These are phyloP conservation scores for Seminavis robusta DNA, from an alignment of 108 stramenopile genomes.

Conservation along the genomic window DNA sequence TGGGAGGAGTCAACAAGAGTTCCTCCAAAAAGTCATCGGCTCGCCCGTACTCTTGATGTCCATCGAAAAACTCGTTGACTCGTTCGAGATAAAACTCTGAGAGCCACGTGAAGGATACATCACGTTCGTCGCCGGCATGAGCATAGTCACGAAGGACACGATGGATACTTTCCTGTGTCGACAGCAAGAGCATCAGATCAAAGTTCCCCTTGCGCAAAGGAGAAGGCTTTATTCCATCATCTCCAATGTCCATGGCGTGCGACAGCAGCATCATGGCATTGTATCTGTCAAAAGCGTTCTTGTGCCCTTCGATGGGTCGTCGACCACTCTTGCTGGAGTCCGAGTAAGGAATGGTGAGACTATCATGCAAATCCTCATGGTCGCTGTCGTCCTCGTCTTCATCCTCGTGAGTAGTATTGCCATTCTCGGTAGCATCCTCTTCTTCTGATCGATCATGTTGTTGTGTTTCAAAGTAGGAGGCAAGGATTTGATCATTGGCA, in stretches of 20 bases:
- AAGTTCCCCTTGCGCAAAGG: conserved; percentile 78
- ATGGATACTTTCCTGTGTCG: conserved; percentile 58
- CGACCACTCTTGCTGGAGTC: not conserved
- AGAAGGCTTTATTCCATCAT: conserved; percentile 18
- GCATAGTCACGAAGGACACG: conserved; percentile 45
- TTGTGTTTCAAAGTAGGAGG: conserved; percentile 9
- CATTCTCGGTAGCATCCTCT: no score
- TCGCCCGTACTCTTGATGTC: conserved; percentile 56
- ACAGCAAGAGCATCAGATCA: conserved; percentile 58
- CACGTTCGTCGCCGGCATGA: conserved; percentile 22
- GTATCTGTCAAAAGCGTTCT: not conserved
- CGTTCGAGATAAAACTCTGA: conserved; percentile 51
- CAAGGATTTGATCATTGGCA: conserved; percentile 36
- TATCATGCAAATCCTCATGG: not conserved
- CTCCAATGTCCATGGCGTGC: not conserved
- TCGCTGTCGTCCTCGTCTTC: not conserved
- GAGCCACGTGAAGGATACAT: conserved; percentile 51
- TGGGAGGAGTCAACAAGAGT: conserved; percentile 59
- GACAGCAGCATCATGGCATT: not conserved
- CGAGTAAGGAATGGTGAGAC: not conserved
- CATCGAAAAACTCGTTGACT: conserved; percentile 63
- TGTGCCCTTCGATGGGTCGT: not conserved
- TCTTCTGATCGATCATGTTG: conserved; percentile 1
- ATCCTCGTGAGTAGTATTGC: not conserved
- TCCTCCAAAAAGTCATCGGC: conserved; percentile 83